Base-by-base conservation (phyloP, 148 eudicot genomes). In the Drosera capensis region DNA sequence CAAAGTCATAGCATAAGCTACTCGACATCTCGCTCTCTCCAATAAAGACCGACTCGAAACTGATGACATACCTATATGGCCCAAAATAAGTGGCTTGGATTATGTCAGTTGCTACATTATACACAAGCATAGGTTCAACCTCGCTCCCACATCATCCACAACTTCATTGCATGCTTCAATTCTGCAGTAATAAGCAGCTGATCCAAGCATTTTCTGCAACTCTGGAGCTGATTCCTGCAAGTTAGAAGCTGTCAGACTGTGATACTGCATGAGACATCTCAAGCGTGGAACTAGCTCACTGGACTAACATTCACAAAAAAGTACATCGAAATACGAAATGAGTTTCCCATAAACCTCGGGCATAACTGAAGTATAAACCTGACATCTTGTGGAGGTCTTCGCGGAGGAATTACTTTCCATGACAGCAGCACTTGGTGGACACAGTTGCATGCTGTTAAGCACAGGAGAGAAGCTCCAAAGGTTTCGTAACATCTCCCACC, bases 151-250 rank as follows among this genome's bases (percentile, higher is more conserved):
- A 69, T 35, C 85, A 55, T 80, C 81, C 57, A 88, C 62, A 47
- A 80, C 93, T 45, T 88, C 97, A 56, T 75, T 78, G 71, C 97
- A 88, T 54, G 81, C 93, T 62, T 88, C 95, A 63, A 84, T 75
- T 41, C 87, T 93, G 67, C 65, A 43, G 47, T 68, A 67, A 69
- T 57, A 77, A 47, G 80, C 62, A 17, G 55, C 23, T 57, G 53
- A 77, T 48, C 59, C 55, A 88, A 72, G 37, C 78, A 71, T 45
- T 73, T 80, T 58, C 81, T 25, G 87, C 95, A 39, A 67, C 24
- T 64, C n/a, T 78, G 76, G 46, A 80, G 48, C 56, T 83, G 68
- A 55, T 76, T 78, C 57, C 69, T 73, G 81, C 86, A 78, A 67
- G 71, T 78, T 43, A 66, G 71, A 58, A 63, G 72, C 95, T 83